Percentiles rank a stretch among this genome's conserved stretches.
phyloP scores from a whole-genome alignment of 2,329 filamentous ascomycete species.

The Diaporthe vaccinii region DNA sequence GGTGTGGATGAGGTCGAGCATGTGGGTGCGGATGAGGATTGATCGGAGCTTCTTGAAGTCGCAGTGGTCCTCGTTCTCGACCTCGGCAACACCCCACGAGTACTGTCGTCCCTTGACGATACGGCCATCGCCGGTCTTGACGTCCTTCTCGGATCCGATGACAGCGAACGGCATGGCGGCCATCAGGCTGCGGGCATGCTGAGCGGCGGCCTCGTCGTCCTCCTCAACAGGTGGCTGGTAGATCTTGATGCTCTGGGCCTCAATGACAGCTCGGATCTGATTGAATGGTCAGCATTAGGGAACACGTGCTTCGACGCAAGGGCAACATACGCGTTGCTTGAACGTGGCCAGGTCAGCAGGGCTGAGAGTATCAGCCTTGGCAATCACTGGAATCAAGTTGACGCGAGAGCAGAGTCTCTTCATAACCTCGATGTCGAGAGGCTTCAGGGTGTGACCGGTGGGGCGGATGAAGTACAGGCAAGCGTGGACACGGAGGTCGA shows the following conservation, averaged over 20 bases:
- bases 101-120: conserved; percentile 99
- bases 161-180: conserved; percentile 98
- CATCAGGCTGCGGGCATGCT: conserved; percentile 95
- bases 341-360: conserved; percentile 91
- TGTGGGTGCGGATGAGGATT: conserved; percentile 98
- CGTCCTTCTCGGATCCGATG: conserved; percentile 99
- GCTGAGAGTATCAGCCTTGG: conserved; percentile 98
- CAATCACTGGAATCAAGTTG: conserved; percentile 97
- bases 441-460: conserved; percentile 98
- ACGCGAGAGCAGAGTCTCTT: conserved; percentile 98
- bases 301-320: not conserved
- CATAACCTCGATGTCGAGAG: conserved; percentile 99
- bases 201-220: conserved; percentile 95
- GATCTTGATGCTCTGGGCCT: conserved; percentile 99
- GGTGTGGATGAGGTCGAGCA: conserved; percentile 99
- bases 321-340: conserved; percentile 84
- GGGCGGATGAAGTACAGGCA: conserved; percentile 99
- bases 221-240: conserved; percentile 98
- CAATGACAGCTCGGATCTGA: conserved; percentile 93
- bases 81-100: conserved; percentile 98
- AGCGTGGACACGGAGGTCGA: conserved; percentile 97
- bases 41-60: conserved; percentile 99
- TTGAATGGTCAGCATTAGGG: conserved; percentile 46
- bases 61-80: conserved; percentile 99
- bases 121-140: conserved; percentile 94